phyloP scores from a whole-genome alignment of 2,329 filamentous ascomycete species.

The Stagonosporopsis tanaceti region DNA sequence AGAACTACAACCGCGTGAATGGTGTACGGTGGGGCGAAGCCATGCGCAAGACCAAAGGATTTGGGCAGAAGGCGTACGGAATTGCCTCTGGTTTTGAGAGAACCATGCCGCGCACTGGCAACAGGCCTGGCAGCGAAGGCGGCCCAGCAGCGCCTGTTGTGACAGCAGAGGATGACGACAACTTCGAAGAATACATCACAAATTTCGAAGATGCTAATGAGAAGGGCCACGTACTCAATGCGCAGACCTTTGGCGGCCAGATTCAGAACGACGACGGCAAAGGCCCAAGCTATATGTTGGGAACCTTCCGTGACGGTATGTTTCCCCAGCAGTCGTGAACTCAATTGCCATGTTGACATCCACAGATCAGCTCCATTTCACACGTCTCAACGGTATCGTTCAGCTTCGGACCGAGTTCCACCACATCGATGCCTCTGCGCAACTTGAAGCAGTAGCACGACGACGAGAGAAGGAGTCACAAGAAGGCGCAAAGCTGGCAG shows the following conservation, averaged over 20 bases:
- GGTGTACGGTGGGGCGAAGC: slow-evolving; percentile 84
- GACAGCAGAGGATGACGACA: slow-evolving; percentile 68
- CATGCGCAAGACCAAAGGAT: slow-evolving; percentile 63
- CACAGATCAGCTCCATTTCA: slow-evolving; percentile 83
- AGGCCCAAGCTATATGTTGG: slow-evolving; percentile 83
- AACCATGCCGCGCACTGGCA: slow-evolving; percentile 41
- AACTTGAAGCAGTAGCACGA: slow-evolving; percentile 67
- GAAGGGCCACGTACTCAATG: slow-evolving; percentile 75
- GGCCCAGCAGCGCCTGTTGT: slow-evolving; percentile 30
- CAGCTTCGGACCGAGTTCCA: slow-evolving; percentile 92
- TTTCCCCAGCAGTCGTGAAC: not conserved
- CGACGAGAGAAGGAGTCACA: slow-evolving; percentile 56
- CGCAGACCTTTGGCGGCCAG: slow-evolving; percentile 86
- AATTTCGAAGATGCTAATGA: slow-evolving; percentile 69
- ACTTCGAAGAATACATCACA: slow-evolving; percentile 64
- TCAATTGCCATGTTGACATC: slow-evolving; percentile 13
- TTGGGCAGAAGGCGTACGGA: slow-evolving; percentile 55
- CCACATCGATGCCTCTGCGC: slow-evolving; percentile 84
- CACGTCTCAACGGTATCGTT: slow-evolving; percentile 80
- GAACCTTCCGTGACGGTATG: slow-evolving; percentile 84
- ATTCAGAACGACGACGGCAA: slow-evolving; percentile 73
- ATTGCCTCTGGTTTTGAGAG: slow-evolving; percentile 56
- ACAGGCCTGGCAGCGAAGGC: slow-evolving; percentile 36
- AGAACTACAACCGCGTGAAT: slow-evolving; percentile 83
- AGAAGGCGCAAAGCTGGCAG: slow-evolving; percentile 55